Base-by-base conservation (phyloP, 257 asterid genomes). In the Jaltomata sinuosa region DNA sequence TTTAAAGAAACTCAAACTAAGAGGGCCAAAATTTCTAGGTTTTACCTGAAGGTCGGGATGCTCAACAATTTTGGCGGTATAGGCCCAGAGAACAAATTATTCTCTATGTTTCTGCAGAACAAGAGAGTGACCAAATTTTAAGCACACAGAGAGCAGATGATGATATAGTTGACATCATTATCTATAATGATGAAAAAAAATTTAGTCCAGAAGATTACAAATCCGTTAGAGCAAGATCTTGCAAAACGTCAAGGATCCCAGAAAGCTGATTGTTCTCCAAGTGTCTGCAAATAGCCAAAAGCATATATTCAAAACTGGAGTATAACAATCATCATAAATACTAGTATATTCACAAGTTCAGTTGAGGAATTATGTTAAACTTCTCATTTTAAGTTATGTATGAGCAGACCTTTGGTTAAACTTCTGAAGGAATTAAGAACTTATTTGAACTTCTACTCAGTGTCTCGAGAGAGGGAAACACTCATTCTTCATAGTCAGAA, bases 51-150 rank as follows among this genome's bases (percentile, higher is more conserved):
- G 91, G 65, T 85, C 7, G 98, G 99, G 65, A 96, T 89, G 52
- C 11, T 84, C 61, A 91, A 88, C 91, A 96, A 86, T 59, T 88
- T 90, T 19, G 32, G 84, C 1, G 99, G 99, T 86, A 96, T 91
- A 34, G 99, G 98, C 71, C 99, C 99, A 29, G 98, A 94, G 90
- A 96, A 96, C 83, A 92, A 89, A 88, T 96, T 96, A 83, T 96
- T 94, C 88, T 90, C 98, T 29, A 96, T 84, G 88, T 93, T 90
- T 89, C 99, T 96, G 94, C 47, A 79, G 31, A 45, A 82, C 32
- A 80, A 76, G 53, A 72, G 83, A 71, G 74, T 65, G 27, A 77
- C 62, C 62, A 49, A 77, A 77, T 77, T 49, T 14, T 47, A 47
- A 16, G 62, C 38, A 77, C 61, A 15, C 38, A 47, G 25, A 14